Conservation (phyloP, 192 early-diverging fungal genomes). For the Phycomyces blakesleeanus region DNA sequence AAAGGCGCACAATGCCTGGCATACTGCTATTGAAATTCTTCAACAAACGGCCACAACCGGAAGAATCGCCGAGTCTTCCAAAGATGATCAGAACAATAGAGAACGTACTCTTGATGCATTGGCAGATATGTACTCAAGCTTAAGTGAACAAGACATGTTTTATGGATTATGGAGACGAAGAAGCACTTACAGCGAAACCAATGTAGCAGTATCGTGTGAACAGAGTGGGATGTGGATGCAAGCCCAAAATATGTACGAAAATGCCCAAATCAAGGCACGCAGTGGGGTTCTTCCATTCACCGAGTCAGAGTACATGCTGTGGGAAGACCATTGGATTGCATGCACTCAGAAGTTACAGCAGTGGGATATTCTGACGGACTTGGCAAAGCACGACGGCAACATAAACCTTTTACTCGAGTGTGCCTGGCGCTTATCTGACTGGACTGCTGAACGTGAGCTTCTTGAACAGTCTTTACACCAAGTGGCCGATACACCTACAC, state of each 20-base stretch:
- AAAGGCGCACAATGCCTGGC: slow-evolving; percentile 91
- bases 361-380: slow-evolving; percentile 95
- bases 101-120: slow-evolving; percentile 90
- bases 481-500: slow-evolving; percentile 55
- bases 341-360: slow-evolving; percentile 90
- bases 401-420: slow-evolving; percentile 86
- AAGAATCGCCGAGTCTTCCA: slow-evolving; percentile 43
- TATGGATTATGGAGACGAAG: slow-evolving; percentile 89
- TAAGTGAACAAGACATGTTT: slow-evolving; percentile 93
- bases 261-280: slow-evolving; percentile 87
- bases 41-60: slow-evolving; percentile 59
- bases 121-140: slow-evolving; percentile 72
- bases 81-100: slow-evolving; percentile 84
- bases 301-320: slow-evolving; percentile 93
- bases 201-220: slow-evolving; percentile 93
- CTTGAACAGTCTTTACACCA: slow-evolving; percentile 63
- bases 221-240: slow-evolving; percentile 90
- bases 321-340: slow-evolving; percentile 96
- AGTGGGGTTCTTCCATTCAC: slow-evolving; percentile 81
- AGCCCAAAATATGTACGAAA: slow-evolving; percentile 89
- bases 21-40: slow-evolving; percentile 80
- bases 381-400: slow-evolving; percentile 86
- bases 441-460: slow-evolving; percentile 77
- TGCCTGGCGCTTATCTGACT: slow-evolving; percentile 94
- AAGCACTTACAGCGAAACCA: slow-evolving; percentile 88